Base-by-base conservation (phyloP, 495 filamentous ascomycete genomes). In the Letharia lupina region DNA sequence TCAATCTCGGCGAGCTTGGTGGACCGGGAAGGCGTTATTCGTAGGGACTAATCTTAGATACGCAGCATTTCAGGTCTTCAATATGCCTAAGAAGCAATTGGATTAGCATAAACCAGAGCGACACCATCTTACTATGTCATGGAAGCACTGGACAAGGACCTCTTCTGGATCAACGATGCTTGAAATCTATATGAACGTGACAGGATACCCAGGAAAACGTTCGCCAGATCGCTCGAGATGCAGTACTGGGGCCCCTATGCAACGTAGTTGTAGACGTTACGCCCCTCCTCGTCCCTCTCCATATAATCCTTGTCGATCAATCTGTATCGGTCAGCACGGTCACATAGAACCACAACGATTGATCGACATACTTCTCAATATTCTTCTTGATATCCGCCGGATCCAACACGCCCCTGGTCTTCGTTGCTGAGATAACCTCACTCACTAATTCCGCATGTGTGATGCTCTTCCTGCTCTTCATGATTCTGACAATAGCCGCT, bases 271-370 rank as follows among this genome's bases (percentile, higher is more conserved):
- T 98, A 98, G 47, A 78, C 78, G 47, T 86, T 86, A 35, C 59
- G 63, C 40, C 65, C 68, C 37, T 72, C 70, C 28, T 93, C 91
- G 66, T 82, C 83, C 28, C 92, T 82, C 73, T 97, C 94, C 77
- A 98, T 86, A 70, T 96, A 97, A 66, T 97, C 93, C 78, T 96
- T 96, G 74, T 97, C 93, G 71, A 97, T 96, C 69, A 97, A 78
- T 70, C 90, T 93, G 73, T 47, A 58, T 15, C 44, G 50, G 44
- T 52, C 54, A 57, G 57, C 52, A 50, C 8, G 62, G 23, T 28
- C 68, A 37, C 16, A 13, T 47, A 33, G 40, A n/a, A 13, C 44
- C 42, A 28, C 41, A 37, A 44, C 18, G 37, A 48, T 48, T 63
- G 61, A 28, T 28, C 2, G 45, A 81, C 88, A 68, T 75, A 95